Evolutionary conservation across 2,329 filamentous ascomycete species (phyloP).

Genomic region (Keithomyces neogunnii): DNA sequence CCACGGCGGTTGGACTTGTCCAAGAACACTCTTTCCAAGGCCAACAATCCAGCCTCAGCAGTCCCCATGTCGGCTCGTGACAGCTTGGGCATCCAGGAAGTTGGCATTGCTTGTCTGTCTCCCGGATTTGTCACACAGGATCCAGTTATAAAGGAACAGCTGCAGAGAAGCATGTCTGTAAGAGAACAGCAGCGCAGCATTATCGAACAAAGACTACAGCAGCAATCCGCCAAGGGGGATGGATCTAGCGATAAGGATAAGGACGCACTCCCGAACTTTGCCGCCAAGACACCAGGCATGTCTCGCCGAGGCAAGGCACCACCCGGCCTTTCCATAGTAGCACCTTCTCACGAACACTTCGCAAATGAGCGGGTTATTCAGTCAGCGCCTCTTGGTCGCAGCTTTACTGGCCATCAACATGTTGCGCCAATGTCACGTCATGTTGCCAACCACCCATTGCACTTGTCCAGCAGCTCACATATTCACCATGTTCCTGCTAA

Average conservation of each 20-base stretch:
- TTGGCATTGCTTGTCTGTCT: constrained; percentile 88
- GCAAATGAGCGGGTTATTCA: constrained; percentile 93
- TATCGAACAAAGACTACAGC: constrained; percentile 85
- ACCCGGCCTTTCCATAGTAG: constrained; percentile 87
- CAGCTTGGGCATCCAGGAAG: constrained; percentile 76
- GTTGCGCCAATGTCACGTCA: constrained; percentile 69
- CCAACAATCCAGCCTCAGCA: constrained; percentile 49
- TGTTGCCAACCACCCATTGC: constrained; percentile 72
- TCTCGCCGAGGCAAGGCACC: constrained; percentile 72
- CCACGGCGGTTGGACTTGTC: constrained; percentile 62
- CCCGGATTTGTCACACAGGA: constrained; percentile 95
- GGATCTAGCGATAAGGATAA: constrained; percentile 50
- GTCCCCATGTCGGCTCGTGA: constrained; percentile 75
- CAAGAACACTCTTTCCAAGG: constrained; percentile 45
- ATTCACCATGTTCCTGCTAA: constrained; percentile 83
- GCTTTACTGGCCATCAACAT: constrained; percentile 85
- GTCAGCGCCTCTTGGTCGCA: constrained; percentile 88
- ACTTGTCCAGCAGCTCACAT: constrained; percentile 74
- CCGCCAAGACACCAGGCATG: constrained; percentile 65
- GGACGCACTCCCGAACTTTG: constrained; percentile 36
- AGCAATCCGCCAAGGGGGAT: constrained; percentile 74
- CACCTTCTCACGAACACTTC: constrained; percentile 85
- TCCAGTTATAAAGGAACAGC: constrained; percentile 90
- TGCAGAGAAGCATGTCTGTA: constrained; percentile 89
- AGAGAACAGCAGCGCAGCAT: constrained; percentile 90